Evolutionary conservation across 495 filamentous ascomycete species (phyloP), one percentile per base, ranked within the genome.

Genomic region (Penicillium chermesinum): DNA sequence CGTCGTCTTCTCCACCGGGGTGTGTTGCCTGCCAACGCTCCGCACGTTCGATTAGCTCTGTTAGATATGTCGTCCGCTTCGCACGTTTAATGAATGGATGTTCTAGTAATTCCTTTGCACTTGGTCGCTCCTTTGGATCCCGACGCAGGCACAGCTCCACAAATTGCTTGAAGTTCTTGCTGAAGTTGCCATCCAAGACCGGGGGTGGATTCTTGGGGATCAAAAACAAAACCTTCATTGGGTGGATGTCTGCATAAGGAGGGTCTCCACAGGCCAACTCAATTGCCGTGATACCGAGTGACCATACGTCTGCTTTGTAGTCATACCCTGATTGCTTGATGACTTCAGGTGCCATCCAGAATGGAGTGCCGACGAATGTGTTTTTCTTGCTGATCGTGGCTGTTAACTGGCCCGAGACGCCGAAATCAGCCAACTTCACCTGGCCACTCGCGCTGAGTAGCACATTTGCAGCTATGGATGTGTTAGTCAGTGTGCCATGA

Each of bases 341-440:
- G 22, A 98, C 93, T 65, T 98, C 93, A 7, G 93, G 93, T 3
- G 93, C 93, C 93, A 98, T 98, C 93, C 93, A 98, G 68, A 96
- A 98, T 0, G 93, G 93, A 2, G 93, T 97, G 12, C 93, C 93
- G 17, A 98, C 93, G 62, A 98, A 98, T 0, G 93, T 98, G 60
- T 97, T 98, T 67, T 96, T 96, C 71, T 96, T 95, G 18, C 94
- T 96, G 88, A 96, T 97, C n/a, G 93, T 96, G 1, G 89, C 89
- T 17, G 91, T 91, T n/a, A 98, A 75, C 60, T 98, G 93, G 12
- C 91, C 90, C 17, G 91, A 95, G 13, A 98, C 93, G 37, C 93
- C 93, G 69, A 98, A 98, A 67, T 98, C 93, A 7, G 93, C 93
- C 48, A 98, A 72, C 65, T 98, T 98, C 46, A 98, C 93, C 66